These are phyloP conservation scores for Chlamydomonas sphaeroides DNA, from an alignment of 139 green algal genomes.

Conservation along the genomic window DNA sequence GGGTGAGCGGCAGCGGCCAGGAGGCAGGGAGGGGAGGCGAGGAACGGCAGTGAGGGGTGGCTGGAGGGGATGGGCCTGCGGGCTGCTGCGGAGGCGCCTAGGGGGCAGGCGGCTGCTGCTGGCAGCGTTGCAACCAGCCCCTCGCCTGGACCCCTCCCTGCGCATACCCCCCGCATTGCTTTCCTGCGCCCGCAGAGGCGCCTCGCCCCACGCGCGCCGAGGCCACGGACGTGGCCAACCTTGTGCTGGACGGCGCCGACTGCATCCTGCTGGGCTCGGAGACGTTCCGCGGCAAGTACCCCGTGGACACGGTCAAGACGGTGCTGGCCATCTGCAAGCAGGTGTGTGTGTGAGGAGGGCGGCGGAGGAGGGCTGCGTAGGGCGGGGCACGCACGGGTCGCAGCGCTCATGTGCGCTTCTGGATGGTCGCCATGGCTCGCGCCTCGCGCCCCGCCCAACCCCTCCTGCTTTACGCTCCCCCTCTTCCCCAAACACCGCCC, in stretches of 20 bases:
- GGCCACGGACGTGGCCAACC: constrained; percentile 94
- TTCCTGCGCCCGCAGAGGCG: constrained; percentile 40
- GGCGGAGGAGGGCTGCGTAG: not conserved
- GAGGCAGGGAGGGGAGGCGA: not conserved
- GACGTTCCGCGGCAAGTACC: constrained; percentile 83
- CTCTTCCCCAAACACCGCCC: too few species aligned
- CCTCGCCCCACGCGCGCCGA: constrained; percentile 81
- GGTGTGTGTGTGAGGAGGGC: not conserved
- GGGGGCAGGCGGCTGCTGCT: too few species aligned
- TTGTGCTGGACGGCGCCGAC: constrained; percentile 88
- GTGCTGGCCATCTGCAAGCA: constrained; percentile 68
- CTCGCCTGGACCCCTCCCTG: too few species aligned
- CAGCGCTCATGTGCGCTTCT: too few species aligned
- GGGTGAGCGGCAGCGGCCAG: constrained; percentile 4
- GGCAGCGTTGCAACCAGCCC: too few species aligned
- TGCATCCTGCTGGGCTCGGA: constrained; percentile 85
- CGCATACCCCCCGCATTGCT: too few species aligned
- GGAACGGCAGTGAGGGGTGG: too few species aligned
- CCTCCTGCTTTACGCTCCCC: too few species aligned
- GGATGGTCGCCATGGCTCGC: too few species aligned
- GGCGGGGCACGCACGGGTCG: too few species aligned
- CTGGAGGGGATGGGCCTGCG: not conserved
- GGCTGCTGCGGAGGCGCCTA: too few species aligned
- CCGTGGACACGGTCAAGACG: constrained; percentile 47
- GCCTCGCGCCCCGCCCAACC: too few species aligned